Percentiles rank a stretch among this genome's conserved stretches.
Conservation (phyloP, 1,284 basidiomycete species). For the Ustilago curta region DNA sequence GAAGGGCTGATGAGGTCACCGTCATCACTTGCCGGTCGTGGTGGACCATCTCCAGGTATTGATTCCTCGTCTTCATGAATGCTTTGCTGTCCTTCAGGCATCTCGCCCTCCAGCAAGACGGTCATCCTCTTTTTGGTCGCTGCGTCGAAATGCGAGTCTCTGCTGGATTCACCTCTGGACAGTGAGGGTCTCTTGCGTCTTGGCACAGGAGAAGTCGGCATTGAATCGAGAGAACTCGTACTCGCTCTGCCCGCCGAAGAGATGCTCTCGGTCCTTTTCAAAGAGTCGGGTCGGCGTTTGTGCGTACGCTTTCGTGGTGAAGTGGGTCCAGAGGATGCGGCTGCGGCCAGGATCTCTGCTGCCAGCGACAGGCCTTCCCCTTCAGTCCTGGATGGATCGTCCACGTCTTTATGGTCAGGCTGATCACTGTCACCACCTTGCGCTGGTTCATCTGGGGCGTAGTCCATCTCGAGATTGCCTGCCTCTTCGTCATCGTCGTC, state of each 20-base stretch:
- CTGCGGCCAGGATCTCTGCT: conserved; percentile 38
- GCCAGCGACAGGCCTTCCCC: conserved; percentile 23
- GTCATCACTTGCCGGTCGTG: not conserved
- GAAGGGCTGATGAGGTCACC: not conserved
- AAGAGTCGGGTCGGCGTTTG: conserved; percentile 20
- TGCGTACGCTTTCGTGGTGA: conserved; percentile 26
- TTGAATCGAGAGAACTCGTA: conserved; percentile 26
- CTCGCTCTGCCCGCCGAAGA: conserved; percentile 29
- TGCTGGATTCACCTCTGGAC: conserved; percentile 20
- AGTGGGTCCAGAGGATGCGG: conserved; percentile 16
- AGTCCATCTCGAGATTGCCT: conserved; percentile 51
- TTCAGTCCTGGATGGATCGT: not conserved
- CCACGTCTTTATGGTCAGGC: not conserved
- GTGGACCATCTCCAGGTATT: not conserved
- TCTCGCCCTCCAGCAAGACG: conserved; percentile 57
- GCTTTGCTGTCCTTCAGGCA: conserved; percentile 47
- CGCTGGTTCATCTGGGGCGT: conserved; percentile 11
- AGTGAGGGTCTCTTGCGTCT: conserved; percentile 31
- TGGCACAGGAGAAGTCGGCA: conserved; percentile 30
- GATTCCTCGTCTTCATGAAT: conserved; percentile 2
- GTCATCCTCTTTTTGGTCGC: conserved; percentile 55
- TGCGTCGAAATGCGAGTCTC: conserved; percentile 16
- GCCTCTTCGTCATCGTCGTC: conserved; percentile 50
- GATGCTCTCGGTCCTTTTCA: conserved; percentile 29
- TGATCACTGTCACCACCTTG: not conserved